Percentiles rank a stretch among this genome's conserved stretches.
Evolutionary conservation across 371 early-diverging fungal species (phyloP).

Genomic region (Coemansia sp.): DNA sequence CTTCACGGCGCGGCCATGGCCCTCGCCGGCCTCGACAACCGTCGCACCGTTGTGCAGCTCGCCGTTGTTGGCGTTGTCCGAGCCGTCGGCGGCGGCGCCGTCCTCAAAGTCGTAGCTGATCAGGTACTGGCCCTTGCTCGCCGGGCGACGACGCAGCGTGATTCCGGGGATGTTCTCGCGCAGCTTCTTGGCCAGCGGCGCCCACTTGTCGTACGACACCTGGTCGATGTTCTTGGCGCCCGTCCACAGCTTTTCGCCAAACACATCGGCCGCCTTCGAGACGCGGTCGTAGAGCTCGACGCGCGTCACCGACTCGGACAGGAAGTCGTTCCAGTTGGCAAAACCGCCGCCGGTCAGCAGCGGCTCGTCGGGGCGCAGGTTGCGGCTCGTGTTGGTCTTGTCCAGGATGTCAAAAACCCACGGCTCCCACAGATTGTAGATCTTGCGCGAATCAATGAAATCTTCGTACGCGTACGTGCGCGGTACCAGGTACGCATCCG

Average conservation of each 20-base stretch:
- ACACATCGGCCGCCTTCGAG: constrained; percentile 31
- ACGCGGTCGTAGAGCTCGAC: constrained; percentile 44
- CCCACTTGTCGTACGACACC: constrained; percentile 40
- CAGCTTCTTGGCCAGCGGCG: constrained; percentile 43
- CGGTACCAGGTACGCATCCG: constrained; percentile 38
- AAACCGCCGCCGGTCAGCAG: constrained; percentile 40
- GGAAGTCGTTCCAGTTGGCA: constrained; percentile 43
- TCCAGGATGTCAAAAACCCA: constrained; percentile 43
- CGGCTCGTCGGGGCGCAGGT: constrained; percentile 35
- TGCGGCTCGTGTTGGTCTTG: constrained; percentile 38
- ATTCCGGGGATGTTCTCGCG: constrained; percentile 46
- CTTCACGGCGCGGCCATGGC: constrained; percentile 41
- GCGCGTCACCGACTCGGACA: constrained; percentile 40
- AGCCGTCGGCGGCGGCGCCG: constrained; percentile 32
- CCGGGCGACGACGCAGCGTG: constrained; percentile 34
- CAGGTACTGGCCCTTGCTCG: constrained; percentile 33
- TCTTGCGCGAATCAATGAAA: constrained; percentile 33
- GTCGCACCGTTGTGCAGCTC: constrained; percentile 40
- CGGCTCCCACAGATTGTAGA: constrained; percentile 46
- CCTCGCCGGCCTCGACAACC: constrained; percentile 35
- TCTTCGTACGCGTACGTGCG: constrained; percentile 38
- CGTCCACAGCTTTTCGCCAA: constrained; percentile 42
- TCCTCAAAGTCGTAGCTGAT: constrained; percentile 46
- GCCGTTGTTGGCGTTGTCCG: constrained; percentile 37
- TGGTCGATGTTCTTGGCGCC: constrained; percentile 23